Evolutionary conservation across 306 rosid genomes (phyloP), one percentile per base, ranked within the genome.

Genomic region (Begonia masoniana): DNA sequence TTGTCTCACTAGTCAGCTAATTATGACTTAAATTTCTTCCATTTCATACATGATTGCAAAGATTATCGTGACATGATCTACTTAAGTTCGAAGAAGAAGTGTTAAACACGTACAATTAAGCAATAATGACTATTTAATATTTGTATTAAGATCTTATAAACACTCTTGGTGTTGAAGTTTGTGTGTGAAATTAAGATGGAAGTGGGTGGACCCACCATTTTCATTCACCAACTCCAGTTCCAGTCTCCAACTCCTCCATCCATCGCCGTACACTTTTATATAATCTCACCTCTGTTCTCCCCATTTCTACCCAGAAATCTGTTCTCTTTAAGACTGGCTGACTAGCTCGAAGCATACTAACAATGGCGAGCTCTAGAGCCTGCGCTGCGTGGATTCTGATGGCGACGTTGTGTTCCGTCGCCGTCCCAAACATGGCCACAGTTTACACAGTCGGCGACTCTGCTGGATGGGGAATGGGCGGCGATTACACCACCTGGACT

Each of bases 401-500:
- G 56, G 50, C 21, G 10, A n/a, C 83, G 23, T 70, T 71, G 1
- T 47, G 79, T 42, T 68, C 63, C 60, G 68, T 81, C 81, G 73
- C 56, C 13, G 45, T 78, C 52, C 78, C 77, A 42, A 66, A 76
- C 50, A 45, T 70, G 4, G 94, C 96, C 47, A 67, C 78, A 0
- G 84, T 59, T 5, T 69, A 81, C 76, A 77, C 78, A 0, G 87
- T 92, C 7, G 99, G 99, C 70, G 99, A 79, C 21, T 31, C 78
- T 52, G 50, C 81, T 2, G 99, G 99, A 47, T 92, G 99, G 99
- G 41, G 53, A 5, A 47, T 69, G 1, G 87, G 88, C 35, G 46
- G 36, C 43, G 95, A 92, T 74, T 92, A 92, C 64, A 62, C 60
- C 71, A 72, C 93, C 31, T 92, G 99, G 99, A 53, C 77, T 17